Evolutionary conservation across 2,329 filamentous ascomycete species (phyloP).

Genomic region (Paracamarosporium sp.): DNA sequence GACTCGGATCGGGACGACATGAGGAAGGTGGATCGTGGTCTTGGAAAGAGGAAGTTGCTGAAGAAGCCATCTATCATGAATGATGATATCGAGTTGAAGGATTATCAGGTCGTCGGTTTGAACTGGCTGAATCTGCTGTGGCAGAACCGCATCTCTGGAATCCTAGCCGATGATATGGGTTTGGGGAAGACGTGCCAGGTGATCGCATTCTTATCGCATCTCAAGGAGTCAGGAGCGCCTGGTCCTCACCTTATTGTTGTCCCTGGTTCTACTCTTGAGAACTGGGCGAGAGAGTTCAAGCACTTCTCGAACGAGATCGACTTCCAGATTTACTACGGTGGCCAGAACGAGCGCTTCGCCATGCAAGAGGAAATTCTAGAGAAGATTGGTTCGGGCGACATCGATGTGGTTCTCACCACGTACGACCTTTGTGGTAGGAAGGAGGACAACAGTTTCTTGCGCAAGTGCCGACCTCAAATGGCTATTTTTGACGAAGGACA

Average conservation of each 20-base stretch:
- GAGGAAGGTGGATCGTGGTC: slow-evolving; percentile 42
- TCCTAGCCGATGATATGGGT: slow-evolving; percentile 97
- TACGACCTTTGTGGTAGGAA: slow-evolving; percentile 70
- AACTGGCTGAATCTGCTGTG: slow-evolving; percentile 94
- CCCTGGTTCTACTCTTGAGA: slow-evolving; percentile 90
- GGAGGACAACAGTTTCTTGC: slow-evolving; percentile 68
- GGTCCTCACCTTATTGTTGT: slow-evolving; percentile 88
- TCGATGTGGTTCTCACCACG: slow-evolving; percentile 76
- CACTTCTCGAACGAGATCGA: slow-evolving; percentile 81
- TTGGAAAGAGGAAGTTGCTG: slow-evolving; percentile 53
- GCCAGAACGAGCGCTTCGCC: slow-evolving; percentile 69
- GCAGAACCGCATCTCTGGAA: slow-evolving; percentile 79
- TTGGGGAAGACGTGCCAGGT: slow-evolving; percentile 95
- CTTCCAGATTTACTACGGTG: slow-evolving; percentile 76
- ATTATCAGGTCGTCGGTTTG: slow-evolving; percentile 91
- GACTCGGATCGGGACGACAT: slow-evolving; percentile 58
- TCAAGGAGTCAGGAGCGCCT: slow-evolving; percentile 71
- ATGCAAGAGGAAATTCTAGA: slow-evolving; percentile 72
- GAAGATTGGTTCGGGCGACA: slow-evolving; percentile 60
- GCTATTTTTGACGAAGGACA: slow-evolving; percentile 95
- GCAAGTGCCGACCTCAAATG: slow-evolving; percentile 61
- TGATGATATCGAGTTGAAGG: slow-evolving; percentile 78
- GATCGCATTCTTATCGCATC: slow-evolving; percentile 85
- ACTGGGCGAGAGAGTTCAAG: slow-evolving; percentile 91
- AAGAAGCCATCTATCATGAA: slow-evolving; percentile 81